These are phyloP conservation scores for Candida oleophila DNA, from an alignment of 805 yeast species.

Conservation along the genomic window DNA sequence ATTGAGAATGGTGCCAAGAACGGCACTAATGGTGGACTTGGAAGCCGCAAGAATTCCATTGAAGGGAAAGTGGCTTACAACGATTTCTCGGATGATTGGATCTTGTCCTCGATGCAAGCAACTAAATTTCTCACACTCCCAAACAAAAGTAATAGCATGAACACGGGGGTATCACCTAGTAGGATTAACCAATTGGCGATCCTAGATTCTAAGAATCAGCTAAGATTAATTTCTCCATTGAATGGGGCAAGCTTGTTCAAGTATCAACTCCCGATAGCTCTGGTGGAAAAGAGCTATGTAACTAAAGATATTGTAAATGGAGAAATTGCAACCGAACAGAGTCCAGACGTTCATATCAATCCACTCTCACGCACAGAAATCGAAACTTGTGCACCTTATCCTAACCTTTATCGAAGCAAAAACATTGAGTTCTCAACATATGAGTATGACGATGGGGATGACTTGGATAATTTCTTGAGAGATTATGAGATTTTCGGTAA, in stretches of 20 bases:
- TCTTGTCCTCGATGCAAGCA: constrained; percentile 39
- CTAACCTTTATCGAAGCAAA: constrained; percentile 28
- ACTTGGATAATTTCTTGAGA: constrained; percentile 16
- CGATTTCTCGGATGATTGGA: constrained; percentile 43
- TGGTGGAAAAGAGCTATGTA: constrained; percentile 21
- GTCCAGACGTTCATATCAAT: constrained; percentile 9
- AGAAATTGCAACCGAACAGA: background rate
- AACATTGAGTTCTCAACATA: constrained; percentile 32
- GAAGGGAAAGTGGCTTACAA: constrained; percentile 2
- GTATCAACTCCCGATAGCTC: constrained; percentile 38
- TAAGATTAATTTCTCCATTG: constrained; percentile 35
- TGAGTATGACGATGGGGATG: constrained; percentile 14
- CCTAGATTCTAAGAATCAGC: constrained; percentile 26
- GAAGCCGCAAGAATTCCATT: constrained; percentile 9
- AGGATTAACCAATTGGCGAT: constrained; percentile 31
- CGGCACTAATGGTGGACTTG: constrained; percentile 3
- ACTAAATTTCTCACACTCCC: constrained; percentile 27
- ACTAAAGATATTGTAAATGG: constrained; percentile 9
- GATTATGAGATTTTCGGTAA: constrained; percentile 26
- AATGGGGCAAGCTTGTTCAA: constrained; percentile 38
- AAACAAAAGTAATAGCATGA: constrained; percentile 8
- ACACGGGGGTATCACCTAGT: constrained; percentile 3
- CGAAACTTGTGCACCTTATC: constrained; percentile 49
- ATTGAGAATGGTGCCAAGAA: background rate
- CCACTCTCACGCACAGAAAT: constrained; percentile 55